phyloP scores from a whole-genome alignment of 2,329 filamentous ascomycete genomes.

The Monilinia aucupariae region DNA sequence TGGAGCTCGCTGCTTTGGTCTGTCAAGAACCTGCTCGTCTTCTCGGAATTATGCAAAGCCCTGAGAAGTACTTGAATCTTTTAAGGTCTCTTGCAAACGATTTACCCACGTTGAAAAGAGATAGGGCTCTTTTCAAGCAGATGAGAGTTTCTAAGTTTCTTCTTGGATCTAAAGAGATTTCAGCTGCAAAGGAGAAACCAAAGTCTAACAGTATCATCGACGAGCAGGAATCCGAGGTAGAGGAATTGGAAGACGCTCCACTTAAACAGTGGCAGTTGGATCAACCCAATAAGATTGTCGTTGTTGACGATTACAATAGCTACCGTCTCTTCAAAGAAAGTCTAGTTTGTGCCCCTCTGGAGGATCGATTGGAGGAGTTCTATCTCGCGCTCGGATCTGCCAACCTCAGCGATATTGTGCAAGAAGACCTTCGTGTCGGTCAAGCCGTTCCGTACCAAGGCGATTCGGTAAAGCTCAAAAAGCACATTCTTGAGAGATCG shows the following conservation, averaged over 20 bases:
- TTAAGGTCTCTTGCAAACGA: slow-evolving; percentile 76
- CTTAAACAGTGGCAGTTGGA: slow-evolving; percentile 62
- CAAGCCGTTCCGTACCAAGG: slow-evolving; percentile 60
- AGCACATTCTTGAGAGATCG: slow-evolving; percentile 78
- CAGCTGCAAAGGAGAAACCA: slow-evolving; percentile 25
- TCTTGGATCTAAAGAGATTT: slow-evolving; percentile 73
- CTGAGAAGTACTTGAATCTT: slow-evolving; percentile 81
- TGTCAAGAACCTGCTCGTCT: slow-evolving; percentile 78
- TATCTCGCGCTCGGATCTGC: slow-evolving; percentile 77
- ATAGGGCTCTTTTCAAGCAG: slow-evolving; percentile 70
- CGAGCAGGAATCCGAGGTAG: slow-evolving; percentile 40
- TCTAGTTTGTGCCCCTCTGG: slow-evolving; percentile 81
- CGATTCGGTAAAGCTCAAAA: slow-evolving; percentile 63
- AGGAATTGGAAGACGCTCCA: slow-evolving; percentile 41
- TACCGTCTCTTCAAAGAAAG: slow-evolving; percentile 83
- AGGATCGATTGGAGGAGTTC: slow-evolving; percentile 78
- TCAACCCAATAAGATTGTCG: slow-evolving; percentile 64
- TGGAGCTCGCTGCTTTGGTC: slow-evolving; percentile 79
- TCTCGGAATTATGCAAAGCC: slow-evolving; percentile 69
- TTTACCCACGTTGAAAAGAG: slow-evolving; percentile 62
- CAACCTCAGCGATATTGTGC: slow-evolving; percentile 69
- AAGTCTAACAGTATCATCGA: slow-evolving; percentile 24
- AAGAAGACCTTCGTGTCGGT: slow-evolving; percentile 65
- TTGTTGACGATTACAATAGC: slow-evolving; percentile 83
- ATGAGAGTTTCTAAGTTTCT: slow-evolving; percentile 74